phyloP scores from a whole-genome alignment of 352 stramenopile genomes.

The Globisporangium barbulae region DNA sequence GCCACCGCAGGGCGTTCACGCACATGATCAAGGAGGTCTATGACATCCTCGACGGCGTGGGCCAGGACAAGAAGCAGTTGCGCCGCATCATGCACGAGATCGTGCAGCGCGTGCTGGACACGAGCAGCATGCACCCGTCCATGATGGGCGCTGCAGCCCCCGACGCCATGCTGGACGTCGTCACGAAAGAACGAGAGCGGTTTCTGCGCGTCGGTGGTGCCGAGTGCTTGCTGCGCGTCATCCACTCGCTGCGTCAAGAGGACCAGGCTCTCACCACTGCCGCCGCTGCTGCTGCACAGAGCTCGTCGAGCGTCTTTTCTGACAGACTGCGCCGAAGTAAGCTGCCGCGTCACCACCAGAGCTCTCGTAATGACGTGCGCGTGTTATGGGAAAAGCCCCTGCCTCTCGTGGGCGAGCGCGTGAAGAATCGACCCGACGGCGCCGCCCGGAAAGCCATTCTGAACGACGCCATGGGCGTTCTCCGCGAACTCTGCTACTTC shows the following conservation, averaged over 20 bases:
- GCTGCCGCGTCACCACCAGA: conserved; percentile 26
- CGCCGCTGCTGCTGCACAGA: conserved; percentile 13
- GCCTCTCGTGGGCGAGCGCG: conserved; percentile 24
- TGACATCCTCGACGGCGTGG: conserved; percentile 43
- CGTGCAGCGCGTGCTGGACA: conserved; percentile 67
- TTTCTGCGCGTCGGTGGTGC: conserved; percentile 74
- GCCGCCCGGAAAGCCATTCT: conserved; percentile 51
- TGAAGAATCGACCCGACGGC: conserved; percentile 45
- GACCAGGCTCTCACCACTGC: conserved; percentile 25
- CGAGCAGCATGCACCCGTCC: conserved; percentile 43
- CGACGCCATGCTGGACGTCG: conserved; percentile 30
- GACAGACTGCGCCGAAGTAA: conserved; percentile 24
- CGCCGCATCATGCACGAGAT: conserved; percentile 67
- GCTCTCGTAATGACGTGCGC: conserved; percentile 46
- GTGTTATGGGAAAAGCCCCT: conserved; percentile 52
- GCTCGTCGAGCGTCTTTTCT: conserved; percentile 31
- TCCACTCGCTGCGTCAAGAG: conserved; percentile 62
- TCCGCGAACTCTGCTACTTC: conserved; percentile 84
- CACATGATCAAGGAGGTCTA: conserved; percentile 69
- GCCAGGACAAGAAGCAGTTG: conserved; percentile 52
- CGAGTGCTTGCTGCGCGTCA: conserved; percentile 70
- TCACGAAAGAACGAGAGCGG: conserved; percentile 50
- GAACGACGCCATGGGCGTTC: conserved; percentile 74
- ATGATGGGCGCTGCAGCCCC: conserved; percentile 12
- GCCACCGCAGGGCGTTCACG: conserved; percentile 42